These are phyloP conservation scores for Nidularia sp. DNA, from an alignment of 768 basidiomycete species.

Conservation along the genomic window DNA sequence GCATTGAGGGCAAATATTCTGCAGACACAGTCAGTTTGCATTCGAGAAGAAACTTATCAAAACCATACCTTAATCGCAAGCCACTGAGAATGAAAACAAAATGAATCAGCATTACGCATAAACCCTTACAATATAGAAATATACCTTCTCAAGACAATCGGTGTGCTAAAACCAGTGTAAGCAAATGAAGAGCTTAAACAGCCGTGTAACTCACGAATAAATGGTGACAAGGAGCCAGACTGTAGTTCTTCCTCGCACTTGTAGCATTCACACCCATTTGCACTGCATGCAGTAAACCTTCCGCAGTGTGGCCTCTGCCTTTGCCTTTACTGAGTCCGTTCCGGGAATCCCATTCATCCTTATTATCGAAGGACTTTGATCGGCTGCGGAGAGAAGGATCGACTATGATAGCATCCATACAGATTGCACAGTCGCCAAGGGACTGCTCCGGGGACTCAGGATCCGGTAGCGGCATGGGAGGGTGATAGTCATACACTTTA, in stretches of 20 bases:
- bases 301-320: constrained; percentile 20
- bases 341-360: constrained; percentile 18
- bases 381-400: constrained; percentile 34
- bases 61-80: constrained; percentile 62
- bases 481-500: constrained; percentile 83
- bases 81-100: constrained; percentile 41
- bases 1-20: constrained; percentile 94
- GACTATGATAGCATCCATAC: constrained; percentile 81
- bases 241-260: constrained; percentile 63
- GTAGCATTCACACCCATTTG: constrained; percentile 39
- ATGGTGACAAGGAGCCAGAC: constrained; percentile 87
- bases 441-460: constrained; percentile 72
- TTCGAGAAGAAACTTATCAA: not conserved
- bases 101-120: constrained; percentile 5
- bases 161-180: constrained; percentile 55
- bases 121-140: constrained; percentile 5
- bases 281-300: constrained; percentile 39
- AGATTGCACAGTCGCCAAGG: constrained; percentile 87
- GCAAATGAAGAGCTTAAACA: not conserved
- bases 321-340: constrained; percentile 5
- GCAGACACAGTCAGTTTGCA: constrained; percentile 3
- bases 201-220: constrained; percentile 60
- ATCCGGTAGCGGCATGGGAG: constrained; percentile 66
- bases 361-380: constrained; percentile 28
- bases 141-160: constrained; percentile 77